Conservation (phyloP, 352 stramenopile species). For the Phytophthora gonapodyides region DNA sequence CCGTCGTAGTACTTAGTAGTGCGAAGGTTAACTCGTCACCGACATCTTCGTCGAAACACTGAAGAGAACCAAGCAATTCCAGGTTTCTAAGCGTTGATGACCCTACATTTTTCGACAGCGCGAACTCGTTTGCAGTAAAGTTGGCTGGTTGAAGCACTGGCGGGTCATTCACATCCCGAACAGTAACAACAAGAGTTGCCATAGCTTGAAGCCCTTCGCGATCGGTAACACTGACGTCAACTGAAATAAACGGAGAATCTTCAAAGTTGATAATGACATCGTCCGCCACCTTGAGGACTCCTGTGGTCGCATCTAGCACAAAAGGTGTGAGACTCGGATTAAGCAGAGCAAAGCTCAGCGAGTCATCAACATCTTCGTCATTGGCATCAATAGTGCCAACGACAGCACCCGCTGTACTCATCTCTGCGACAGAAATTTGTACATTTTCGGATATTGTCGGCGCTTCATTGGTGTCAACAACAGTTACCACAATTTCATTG, state of each 20-base stretch:
- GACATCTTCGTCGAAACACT: constrained; percentile 57
- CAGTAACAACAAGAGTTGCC: constrained; percentile 15
- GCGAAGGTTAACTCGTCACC: constrained; percentile 39
- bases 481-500: constrained; percentile 44
- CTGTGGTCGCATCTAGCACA: constrained; percentile 15
- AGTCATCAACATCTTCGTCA: constrained; percentile 25
- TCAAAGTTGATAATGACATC: constrained; percentile 27
- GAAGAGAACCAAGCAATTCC: constrained; percentile 41
- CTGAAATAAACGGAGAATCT: constrained; percentile 5
- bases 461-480: constrained; percentile 59
- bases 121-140: constrained; percentile 31
- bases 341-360: constrained; percentile 20
- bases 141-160: constrained; percentile 21
- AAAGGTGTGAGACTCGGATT: constrained; percentile 6
- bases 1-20: constrained; percentile 22
- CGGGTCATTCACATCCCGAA: constrained; percentile 29
- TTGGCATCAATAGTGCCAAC: constrained; percentile 21
- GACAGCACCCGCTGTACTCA: constrained; percentile 17
- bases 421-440: constrained; percentile 37
- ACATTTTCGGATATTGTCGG: constrained; percentile 26
- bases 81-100: constrained; percentile 18
- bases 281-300: constrained; percentile 19
- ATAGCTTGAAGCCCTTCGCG: constrained; percentile 17
- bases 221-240: constrained; percentile 22
- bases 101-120: background rate